A percentile compares a stretch with the other conserved stretches of the same genome.
phyloP scores from a whole-genome alignment of 2,329 filamentous ascomycete genomes.

The Fonsecaea erecta region DNA sequence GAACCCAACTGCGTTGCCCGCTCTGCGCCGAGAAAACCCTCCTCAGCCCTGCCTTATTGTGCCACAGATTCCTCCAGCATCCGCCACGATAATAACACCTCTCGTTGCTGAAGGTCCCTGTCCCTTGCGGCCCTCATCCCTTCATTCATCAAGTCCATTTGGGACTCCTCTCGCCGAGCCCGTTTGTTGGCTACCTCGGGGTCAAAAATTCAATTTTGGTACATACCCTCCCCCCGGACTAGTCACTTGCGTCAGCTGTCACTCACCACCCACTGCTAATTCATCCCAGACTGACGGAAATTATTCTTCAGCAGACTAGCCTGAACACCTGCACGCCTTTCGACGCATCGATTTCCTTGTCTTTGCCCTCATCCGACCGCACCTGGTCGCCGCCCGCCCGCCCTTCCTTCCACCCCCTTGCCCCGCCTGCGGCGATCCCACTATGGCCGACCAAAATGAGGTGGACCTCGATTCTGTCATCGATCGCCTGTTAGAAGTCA shows the following conservation, averaged over 20 bases:
- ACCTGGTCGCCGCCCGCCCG: constrained; percentile 34
- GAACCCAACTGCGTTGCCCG: constrained; percentile 21
- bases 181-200: constrained; percentile 20
- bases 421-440: constrained; percentile 41
- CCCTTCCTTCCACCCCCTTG: constrained; percentile 26
- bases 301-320: constrained; percentile 15
- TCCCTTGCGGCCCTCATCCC: constrained; percentile 15
- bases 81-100: constrained; percentile 31
- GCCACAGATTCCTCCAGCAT: constrained; percentile 20
- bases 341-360: constrained; percentile 25
- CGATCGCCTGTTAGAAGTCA: constrained; percentile 94
- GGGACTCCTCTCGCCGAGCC: constrained; percentile 25
- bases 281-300: constrained; percentile 24
- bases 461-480: constrained; percentile 99
- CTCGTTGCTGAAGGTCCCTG: constrained; percentile 6
- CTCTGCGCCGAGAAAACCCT: constrained; percentile 29
- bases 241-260: constrained; percentile 29
- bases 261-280: constrained; percentile 7
- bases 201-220: constrained; percentile 24
- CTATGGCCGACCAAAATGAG: constrained; percentile 80
- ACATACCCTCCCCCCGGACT: constrained; percentile 21
- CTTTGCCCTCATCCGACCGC: constrained; percentile 27
- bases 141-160: constrained; percentile 9
- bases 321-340: constrained; percentile 10
- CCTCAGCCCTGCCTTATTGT: constrained; percentile 30